These are phyloP conservation scores for Scheffersomyces stambukii DNA, from an alignment of 1,139 yeast species.

Conservation along the genomic window DNA sequence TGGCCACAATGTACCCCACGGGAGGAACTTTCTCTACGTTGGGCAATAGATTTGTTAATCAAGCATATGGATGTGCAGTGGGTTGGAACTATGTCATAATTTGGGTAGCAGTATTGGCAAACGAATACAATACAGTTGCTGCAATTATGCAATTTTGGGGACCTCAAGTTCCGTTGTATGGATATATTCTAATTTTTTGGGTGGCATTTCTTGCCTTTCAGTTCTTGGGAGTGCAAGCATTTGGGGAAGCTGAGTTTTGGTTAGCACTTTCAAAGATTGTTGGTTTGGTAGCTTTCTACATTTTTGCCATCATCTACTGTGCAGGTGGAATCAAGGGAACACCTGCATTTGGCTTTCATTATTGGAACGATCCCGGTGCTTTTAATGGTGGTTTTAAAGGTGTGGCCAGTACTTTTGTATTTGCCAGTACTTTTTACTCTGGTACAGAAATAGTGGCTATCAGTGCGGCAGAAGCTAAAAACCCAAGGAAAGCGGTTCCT, in stretches of 20 bases:
- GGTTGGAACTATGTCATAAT: conserved; percentile 63
- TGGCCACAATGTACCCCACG: conserved; percentile 48
- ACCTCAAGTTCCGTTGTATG: conserved; percentile 56
- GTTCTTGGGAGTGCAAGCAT: conserved; percentile 52
- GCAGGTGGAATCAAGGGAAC: conserved; percentile 62
- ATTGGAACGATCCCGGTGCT: conserved; percentile 51
- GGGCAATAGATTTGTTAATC: conserved; percentile 50
- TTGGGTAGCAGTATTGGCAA: conserved; percentile 58
- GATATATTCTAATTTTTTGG: conserved; percentile 57
- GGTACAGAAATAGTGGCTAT: conserved; percentile 59
- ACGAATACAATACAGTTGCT: conserved; percentile 55
- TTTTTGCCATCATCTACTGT: conserved; percentile 55
- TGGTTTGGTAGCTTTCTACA: conserved; percentile 54
- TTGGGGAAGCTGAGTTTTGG: conserved; percentile 70
- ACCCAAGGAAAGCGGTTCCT: conserved; percentile 54
- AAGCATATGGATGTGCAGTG: conserved; percentile 56
- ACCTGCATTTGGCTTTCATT: conserved; percentile 49
- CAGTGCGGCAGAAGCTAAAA: conserved; percentile 53
- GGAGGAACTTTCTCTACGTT: conserved; percentile 55
- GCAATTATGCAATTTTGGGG: conserved; percentile 57
- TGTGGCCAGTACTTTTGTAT: conserved; percentile 66
- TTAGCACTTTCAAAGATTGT: conserved; percentile 53
- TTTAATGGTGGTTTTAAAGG: conserved; percentile 59
- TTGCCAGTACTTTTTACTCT: conserved; percentile 57
- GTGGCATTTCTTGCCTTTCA: conserved; percentile 49